phyloP scores from a whole-genome alignment of 1,284 basidiomycete genomes.

The Grifola frondosa region DNA sequence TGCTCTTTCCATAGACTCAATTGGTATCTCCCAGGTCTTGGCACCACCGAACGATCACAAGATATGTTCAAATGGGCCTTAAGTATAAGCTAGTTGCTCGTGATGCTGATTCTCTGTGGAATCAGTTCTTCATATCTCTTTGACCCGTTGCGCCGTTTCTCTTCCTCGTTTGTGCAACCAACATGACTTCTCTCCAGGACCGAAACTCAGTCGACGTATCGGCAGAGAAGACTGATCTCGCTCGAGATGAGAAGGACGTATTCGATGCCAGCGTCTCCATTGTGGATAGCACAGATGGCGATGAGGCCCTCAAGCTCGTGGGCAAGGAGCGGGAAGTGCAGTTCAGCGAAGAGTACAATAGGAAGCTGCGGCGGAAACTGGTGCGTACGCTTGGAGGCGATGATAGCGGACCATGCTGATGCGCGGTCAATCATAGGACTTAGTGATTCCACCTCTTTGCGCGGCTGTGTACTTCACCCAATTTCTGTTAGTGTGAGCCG shows the following conservation, averaged over 20 bases:
- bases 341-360: slow-evolving; percentile 64
- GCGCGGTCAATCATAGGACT: slow-evolving; percentile 40
- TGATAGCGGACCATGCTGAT: not conserved
- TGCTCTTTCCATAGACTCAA: too few relatives aligned
- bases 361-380: slow-evolving; percentile 55
- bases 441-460: slow-evolving; percentile 58
- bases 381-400: slow-evolving; percentile 32
- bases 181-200: slow-evolving; percentile 12
- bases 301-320: slow-evolving; percentile 61
- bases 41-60: too few relatives aligned
- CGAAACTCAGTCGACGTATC: slow-evolving; percentile 11
- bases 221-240: slow-evolving; percentile 13
- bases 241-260: slow-evolving; percentile 23
- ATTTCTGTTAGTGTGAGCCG: slow-evolving; percentile 46
- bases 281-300: slow-evolving; percentile 43
- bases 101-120: too few relatives aligned
- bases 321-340: slow-evolving; percentile 47
- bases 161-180: slow-evolving; percentile 1
- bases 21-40: too few relatives aligned
- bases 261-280: slow-evolving; percentile 20
- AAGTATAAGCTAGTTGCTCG: too few relatives aligned
- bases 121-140: slow-evolving; percentile 6
- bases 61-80: too few relatives aligned
- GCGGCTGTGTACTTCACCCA: slow-evolving; percentile 69
- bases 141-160: not conserved